A percentile compares a stretch with the other conserved stretches of the same genome.
phyloP scores from a whole-genome alignment of 164 flowering plant species.

The Malania oleifera region DNA sequence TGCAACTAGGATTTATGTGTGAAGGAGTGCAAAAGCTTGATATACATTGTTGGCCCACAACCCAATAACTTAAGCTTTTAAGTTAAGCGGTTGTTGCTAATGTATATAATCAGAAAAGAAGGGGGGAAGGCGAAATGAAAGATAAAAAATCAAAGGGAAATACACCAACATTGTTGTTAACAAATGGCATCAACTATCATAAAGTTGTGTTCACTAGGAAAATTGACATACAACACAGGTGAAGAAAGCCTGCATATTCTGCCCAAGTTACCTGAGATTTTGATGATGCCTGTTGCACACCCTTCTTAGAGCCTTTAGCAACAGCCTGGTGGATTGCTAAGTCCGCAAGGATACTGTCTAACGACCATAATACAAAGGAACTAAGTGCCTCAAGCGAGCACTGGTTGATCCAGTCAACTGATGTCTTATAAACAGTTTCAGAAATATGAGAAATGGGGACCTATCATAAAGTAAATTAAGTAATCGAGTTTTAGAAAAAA shows the following conservation, averaged over 20 bases:
- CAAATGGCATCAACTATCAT: not conserved
- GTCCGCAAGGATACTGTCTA: conserved; percentile 70
- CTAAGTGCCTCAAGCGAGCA: conserved; percentile 58
- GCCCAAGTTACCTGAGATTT: conserved; percentile 67
- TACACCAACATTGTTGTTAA: not conserved
- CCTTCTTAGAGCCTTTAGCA: conserved; percentile 72
- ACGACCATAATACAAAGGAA: conserved; percentile 61
- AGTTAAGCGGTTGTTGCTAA: no score
- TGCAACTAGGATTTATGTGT: no score
- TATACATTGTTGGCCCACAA: no score
- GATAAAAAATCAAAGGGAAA: not conserved
- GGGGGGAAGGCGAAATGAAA: no score
- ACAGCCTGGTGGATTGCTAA: conserved; percentile 49
- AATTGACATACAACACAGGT: not conserved
- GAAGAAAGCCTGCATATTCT: not conserved
- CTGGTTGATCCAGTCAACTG: conserved; percentile 79
- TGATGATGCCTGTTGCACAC: conserved; percentile 47
- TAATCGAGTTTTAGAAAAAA: no score
- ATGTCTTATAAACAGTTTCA: conserved; percentile 76
- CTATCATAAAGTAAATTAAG: no score
- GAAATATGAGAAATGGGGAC: conserved; percentile 66
- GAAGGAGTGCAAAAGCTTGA: no score
- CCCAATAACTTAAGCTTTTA: no score
- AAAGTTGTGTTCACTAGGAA: not conserved
- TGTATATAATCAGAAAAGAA: no score